A percentile compares a stretch with the other conserved stretches of the same genome.
Conservation (phyloP, 352 stramenopile species). For the Hyaloperonospora brassicae region DNA sequence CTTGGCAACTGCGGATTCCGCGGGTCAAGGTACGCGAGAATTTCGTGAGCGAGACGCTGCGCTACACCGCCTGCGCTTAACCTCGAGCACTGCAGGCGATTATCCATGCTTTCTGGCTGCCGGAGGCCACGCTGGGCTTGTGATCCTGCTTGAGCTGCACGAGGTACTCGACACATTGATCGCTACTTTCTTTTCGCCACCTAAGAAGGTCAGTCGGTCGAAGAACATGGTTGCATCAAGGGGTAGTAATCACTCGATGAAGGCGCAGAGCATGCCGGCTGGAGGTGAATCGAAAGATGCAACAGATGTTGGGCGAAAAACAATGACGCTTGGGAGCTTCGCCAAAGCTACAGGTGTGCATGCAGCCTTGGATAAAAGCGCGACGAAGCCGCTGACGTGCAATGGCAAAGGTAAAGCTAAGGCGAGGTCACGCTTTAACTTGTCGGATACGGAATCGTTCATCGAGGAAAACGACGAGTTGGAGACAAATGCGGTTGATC, state of each 20-base stretch:
- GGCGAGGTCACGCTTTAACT: slow-evolving; percentile 10
- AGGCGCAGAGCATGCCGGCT: slow-evolving; percentile 14
- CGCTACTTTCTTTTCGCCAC: slow-evolving; percentile 40
- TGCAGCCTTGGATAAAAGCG: slow-evolving; percentile 31
- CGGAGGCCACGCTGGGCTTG: slow-evolving; percentile 59
- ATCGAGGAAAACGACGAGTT: slow-evolving; percentile 25
- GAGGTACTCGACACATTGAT: slow-evolving; percentile 48
- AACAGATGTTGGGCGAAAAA: slow-evolving; percentile 12
- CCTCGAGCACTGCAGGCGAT: slow-evolving; percentile 31
- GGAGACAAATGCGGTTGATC: slow-evolving; percentile 23
- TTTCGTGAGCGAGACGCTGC: slow-evolving; percentile 75
- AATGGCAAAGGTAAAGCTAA: slow-evolving; percentile 19
- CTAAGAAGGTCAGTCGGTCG: slow-evolving; percentile 49
- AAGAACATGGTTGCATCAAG: slow-evolving; percentile 32
- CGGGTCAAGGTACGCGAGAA: slow-evolving; percentile 37
- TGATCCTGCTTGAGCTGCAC: slow-evolving; percentile 67
- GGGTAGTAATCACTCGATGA: slow-evolving; percentile 11
- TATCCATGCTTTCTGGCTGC: slow-evolving; percentile 58
- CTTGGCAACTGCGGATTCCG: slow-evolving; percentile 33
- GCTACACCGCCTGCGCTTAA: slow-evolving; percentile 58
- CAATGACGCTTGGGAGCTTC: slow-evolving; percentile 36
- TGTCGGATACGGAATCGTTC: slow-evolving; percentile 16
- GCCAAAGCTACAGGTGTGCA: slow-evolving; percentile 31
- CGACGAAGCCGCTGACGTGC: slow-evolving; percentile 20
- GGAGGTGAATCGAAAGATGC: slow-evolving; percentile 2